phyloP scores from a whole-genome alignment of 2,329 filamentous ascomycete genomes.

The Alternaria tenuissima region DNA sequence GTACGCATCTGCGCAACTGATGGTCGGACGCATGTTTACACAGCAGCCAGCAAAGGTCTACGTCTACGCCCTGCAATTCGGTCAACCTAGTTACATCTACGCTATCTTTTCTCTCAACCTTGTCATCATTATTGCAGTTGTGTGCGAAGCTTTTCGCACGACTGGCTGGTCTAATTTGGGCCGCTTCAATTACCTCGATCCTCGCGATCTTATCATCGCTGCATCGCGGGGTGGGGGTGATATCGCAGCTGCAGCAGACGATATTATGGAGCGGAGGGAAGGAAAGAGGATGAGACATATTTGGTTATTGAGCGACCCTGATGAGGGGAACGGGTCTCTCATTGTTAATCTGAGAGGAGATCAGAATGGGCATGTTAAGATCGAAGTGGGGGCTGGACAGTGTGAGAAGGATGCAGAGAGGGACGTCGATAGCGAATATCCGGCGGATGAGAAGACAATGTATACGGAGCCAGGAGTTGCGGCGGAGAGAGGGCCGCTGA shows the following conservation, averaged over 20 bases:
- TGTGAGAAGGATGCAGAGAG: background rate
- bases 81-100: constrained; percentile 41
- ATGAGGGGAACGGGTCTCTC: constrained; percentile 35
- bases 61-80: constrained; percentile 33
- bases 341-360: constrained; percentile 30
- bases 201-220: constrained; percentile 39
- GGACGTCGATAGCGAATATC: background rate
- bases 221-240: constrained; percentile 30
- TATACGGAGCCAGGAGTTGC: constrained; percentile 5
- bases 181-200: constrained; percentile 43
- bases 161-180: constrained; percentile 33
- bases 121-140: constrained; percentile 32
- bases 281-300: constrained; percentile 26
- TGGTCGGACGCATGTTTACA: constrained; percentile 37
- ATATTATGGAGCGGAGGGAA: constrained; percentile 18
- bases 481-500: background rate
- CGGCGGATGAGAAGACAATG: constrained; percentile 2
- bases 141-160: constrained; percentile 35
- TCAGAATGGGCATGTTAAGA: constrained; percentile 30
- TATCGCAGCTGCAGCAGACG: constrained; percentile 32
- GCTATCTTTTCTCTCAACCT: constrained; percentile 39
- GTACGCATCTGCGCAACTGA: constrained; percentile 47
- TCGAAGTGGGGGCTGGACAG: constrained; percentile 20
- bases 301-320: constrained; percentile 36
- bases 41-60: constrained; percentile 25